A percentile compares a stretch with the other conserved stretches of the same genome.
Conservation (phyloP, 768 basidiomycete genomes). For the Amyloporia xantha region DNA sequence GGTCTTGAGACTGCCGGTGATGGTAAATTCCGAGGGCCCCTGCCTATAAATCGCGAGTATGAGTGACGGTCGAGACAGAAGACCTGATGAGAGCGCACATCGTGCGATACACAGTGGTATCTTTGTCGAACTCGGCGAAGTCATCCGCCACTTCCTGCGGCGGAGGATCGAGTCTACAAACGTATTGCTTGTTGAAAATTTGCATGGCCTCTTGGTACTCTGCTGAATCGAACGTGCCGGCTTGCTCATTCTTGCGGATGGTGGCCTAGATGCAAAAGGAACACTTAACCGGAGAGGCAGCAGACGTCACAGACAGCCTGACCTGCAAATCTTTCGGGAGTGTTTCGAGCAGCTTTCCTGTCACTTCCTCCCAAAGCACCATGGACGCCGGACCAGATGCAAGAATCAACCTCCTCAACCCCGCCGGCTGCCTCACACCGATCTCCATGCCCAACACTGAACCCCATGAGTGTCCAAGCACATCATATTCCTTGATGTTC, state of each 20-base stretch:
- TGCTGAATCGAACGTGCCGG: constrained; percentile 32
- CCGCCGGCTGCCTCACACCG: constrained; percentile 30
- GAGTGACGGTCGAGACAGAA: neutral
- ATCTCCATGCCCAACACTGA: constrained; percentile 39
- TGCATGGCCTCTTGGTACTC: constrained; percentile 40
- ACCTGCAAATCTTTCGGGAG: constrained; percentile 29
- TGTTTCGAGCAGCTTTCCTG: constrained; percentile 15
- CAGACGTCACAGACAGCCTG: too few species aligned
- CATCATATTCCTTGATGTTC: constrained; percentile 33
- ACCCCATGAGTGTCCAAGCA: constrained; percentile 55
- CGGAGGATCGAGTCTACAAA: constrained; percentile 40
- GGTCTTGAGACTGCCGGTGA: constrained; percentile 34
- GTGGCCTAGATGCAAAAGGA: too few species aligned
- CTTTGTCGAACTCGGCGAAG: constrained; percentile 31
- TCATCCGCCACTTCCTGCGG: constrained; percentile 32
- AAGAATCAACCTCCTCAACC: constrained; percentile 34
- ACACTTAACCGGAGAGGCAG: too few species aligned
- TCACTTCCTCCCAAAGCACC: constrained; percentile 29
- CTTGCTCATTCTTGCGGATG: constrained; percentile 39
- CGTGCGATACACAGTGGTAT: constrained; percentile 41
- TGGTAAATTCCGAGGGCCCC: constrained; percentile 31
- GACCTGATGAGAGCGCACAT: constrained; percentile 37
- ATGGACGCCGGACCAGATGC: constrained; percentile 39
- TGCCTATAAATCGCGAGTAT: constrained; percentile 8
- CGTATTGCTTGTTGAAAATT: constrained; percentile 35